These are phyloP conservation scores for Candida easanensis DNA, from an alignment of 805 yeast genomes.

Conservation along the genomic window DNA sequence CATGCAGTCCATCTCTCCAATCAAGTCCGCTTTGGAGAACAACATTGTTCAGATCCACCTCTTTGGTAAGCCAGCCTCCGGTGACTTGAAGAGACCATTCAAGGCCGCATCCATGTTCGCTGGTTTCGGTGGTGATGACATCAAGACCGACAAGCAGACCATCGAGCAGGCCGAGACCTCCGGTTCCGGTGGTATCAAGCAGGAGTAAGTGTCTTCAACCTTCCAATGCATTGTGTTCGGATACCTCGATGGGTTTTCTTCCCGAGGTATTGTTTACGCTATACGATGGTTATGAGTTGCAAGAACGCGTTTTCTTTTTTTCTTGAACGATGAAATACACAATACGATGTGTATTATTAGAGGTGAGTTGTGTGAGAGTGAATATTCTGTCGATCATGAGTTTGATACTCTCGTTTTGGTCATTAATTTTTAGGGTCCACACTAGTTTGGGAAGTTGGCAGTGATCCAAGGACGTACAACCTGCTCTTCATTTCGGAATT, in stretches of 20 bases:
- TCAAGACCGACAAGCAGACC: conserved; percentile 83
- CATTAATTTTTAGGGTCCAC: too few species aligned
- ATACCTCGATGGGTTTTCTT: too few species aligned
- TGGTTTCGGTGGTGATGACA: conserved; percentile 44
- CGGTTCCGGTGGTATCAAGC: conserved; percentile 82
- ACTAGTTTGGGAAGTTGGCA: too few species aligned
- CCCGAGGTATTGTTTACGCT: too few species aligned
- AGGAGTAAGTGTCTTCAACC: conserved; percentile 14
- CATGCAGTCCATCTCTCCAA: conserved; percentile 88
- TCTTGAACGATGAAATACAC: too few species aligned
- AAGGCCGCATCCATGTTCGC: conserved; percentile 82
- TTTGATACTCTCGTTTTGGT: background rate
- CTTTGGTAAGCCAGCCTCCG: conserved; percentile 76
- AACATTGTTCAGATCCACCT: conserved; percentile 90
- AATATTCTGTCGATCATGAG: background rate
- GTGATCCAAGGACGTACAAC: too few species aligned
- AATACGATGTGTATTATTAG: too few species aligned
- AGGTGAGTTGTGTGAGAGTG: too few species aligned
- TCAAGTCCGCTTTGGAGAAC: conserved; percentile 86
- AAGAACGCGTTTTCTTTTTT: too few species aligned
- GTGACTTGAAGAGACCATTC: conserved; percentile 96
- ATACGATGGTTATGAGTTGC: too few species aligned
- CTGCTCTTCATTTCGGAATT: too few species aligned
- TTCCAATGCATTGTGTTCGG: too few species aligned
- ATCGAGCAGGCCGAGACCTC: conserved; percentile 80